These are phyloP conservation scores for Penicillium digitatum DNA, from an alignment of 2,329 filamentous ascomycete genomes.

Conservation along the genomic window DNA sequence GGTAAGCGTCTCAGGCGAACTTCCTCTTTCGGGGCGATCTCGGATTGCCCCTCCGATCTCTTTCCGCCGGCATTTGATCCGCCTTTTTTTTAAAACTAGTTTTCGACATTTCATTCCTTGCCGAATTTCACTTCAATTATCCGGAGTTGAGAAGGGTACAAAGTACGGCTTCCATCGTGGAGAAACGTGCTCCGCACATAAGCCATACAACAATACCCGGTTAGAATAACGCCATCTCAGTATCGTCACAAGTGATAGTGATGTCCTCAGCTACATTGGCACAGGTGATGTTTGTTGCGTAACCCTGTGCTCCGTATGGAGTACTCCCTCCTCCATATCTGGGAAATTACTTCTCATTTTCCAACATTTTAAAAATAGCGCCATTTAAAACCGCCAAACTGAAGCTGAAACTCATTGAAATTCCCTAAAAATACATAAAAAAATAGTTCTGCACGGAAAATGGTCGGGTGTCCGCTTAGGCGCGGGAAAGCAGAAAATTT, in stretches of 20 bases:
- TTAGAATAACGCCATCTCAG: conserved; percentile 6
- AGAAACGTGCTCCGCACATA: neutral
- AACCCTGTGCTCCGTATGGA: neutral
- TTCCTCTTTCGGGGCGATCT: conserved; percentile 26
- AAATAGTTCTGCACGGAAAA: neutral
- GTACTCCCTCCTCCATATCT: too few species aligned
- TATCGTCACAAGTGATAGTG: neutral
- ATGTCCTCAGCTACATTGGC: neutral
- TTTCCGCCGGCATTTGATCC: neutral
- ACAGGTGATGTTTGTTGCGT: neutral
- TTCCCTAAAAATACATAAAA: neutral
- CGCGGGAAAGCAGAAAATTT: conserved; percentile 23
- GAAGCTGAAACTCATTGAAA: neutral
- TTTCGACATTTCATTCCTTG: neutral
- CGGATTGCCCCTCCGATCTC: conserved; percentile 15
- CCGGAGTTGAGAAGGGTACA: neutral
- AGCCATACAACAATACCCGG: neutral
- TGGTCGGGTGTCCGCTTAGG: conserved; percentile 6
- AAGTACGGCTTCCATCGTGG: neutral
- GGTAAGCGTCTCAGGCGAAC: conserved; percentile 14
- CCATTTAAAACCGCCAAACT: conserved; percentile 1
- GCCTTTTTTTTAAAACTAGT: neutral
- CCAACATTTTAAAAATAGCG: conserved; percentile 1
- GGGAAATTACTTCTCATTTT: neutral
- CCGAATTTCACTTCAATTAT: neutral